A percentile compares a stretch with the other conserved stretches of the same genome.
phyloP scores from a whole-genome alignment of 129 eudicot species.

The Ambrosia artemisiifolia region DNA sequence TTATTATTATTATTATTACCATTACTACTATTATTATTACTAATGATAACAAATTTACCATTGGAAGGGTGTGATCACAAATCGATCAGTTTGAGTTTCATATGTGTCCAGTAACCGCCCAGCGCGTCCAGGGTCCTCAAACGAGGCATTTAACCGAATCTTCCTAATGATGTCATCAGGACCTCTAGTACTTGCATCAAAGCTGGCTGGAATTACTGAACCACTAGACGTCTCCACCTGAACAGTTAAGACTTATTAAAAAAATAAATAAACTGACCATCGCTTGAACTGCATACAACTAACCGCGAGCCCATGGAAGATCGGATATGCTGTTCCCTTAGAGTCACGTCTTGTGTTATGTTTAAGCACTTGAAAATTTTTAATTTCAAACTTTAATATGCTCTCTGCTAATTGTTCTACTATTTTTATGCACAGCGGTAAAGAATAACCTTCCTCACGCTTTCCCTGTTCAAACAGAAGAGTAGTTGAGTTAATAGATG shows the following conservation, averaged over 20 bases:
- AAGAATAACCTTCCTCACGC: conserved; percentile 54
- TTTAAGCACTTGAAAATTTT: conserved; percentile 69
- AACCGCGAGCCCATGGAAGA: conserved; percentile 80
- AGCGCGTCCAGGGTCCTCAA: conserved; percentile 50
- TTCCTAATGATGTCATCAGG: conserved; percentile 87
- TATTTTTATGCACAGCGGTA: conserved; percentile 69
- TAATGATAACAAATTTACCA: conserved; percentile 42
- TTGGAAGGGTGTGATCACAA: conserved; percentile 67
- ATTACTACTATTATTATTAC: not conserved
- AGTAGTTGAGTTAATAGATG: conserved; percentile 5
- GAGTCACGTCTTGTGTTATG: conserved; percentile 77
- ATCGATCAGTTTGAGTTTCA: conserved; percentile 56
- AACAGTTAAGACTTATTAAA: conserved; percentile 3
- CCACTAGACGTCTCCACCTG: conserved; percentile 78
- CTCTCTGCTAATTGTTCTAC: conserved; percentile 52
- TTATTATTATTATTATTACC: not conserved
- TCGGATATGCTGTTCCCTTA: conserved; percentile 67
- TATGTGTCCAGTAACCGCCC: conserved; percentile 73
- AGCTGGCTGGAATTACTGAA: conserved; percentile 68
- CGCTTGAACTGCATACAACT: conserved; percentile 12
- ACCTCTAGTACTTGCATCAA: conserved; percentile 64
- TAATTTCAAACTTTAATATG: conserved; percentile 57
- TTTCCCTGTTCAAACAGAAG: conserved; percentile 38
- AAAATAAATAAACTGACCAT: not conserved
- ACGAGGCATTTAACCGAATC: conserved; percentile 63